Percentiles rank a stretch among this genome's conserved stretches.
These are phyloP conservation scores for Penicillium sp. DNA, from an alignment of 2,329 filamentous ascomycete genomes.

Conservation along the genomic window DNA sequence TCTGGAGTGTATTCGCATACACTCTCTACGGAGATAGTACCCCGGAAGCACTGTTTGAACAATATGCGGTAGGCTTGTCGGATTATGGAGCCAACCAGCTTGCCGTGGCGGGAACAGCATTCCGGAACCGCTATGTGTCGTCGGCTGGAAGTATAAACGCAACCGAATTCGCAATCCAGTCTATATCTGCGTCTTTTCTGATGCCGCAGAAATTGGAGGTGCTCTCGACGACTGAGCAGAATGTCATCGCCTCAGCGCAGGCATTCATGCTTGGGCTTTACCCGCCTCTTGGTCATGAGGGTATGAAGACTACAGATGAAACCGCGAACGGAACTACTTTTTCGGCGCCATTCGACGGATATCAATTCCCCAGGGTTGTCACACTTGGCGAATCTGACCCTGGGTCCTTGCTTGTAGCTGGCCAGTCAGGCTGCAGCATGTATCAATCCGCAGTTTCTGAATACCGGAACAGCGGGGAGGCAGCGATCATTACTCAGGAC, in stretches of 20 bases:
- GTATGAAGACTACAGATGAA: constrained; percentile 35
- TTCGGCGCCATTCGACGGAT: constrained; percentile 53
- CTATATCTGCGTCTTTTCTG: constrained; percentile 47
- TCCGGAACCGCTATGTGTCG: constrained; percentile 55
- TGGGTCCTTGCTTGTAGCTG: constrained; percentile 52
- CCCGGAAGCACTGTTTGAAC: constrained; percentile 40
- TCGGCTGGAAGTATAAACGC: constrained; percentile 21
- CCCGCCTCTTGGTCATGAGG: constrained; percentile 47
- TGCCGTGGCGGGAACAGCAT: constrained; percentile 49
- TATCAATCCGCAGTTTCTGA: constrained; percentile 23
- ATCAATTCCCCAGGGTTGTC: constrained; percentile 57
- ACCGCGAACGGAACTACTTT: constrained; percentile 51
- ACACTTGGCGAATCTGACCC: constrained; percentile 48
- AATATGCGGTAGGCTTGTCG: constrained; percentile 44
- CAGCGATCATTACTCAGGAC: constrained; percentile 37
- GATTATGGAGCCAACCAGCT: constrained; percentile 57
- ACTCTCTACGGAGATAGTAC: constrained; percentile 57
- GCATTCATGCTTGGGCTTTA: constrained; percentile 64
- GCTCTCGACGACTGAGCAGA: constrained; percentile 49
- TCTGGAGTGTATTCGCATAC: constrained; percentile 55
- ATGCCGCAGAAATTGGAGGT: constrained; percentile 50
- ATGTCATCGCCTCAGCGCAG: constrained; percentile 54
- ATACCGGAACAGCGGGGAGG: constrained; percentile 46
- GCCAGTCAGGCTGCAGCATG: constrained; percentile 38
- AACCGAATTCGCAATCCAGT: constrained; percentile 40